Evolutionary conservation across 805 yeast species (phyloP).

Genomic region (Teunomyces stri): DNA sequence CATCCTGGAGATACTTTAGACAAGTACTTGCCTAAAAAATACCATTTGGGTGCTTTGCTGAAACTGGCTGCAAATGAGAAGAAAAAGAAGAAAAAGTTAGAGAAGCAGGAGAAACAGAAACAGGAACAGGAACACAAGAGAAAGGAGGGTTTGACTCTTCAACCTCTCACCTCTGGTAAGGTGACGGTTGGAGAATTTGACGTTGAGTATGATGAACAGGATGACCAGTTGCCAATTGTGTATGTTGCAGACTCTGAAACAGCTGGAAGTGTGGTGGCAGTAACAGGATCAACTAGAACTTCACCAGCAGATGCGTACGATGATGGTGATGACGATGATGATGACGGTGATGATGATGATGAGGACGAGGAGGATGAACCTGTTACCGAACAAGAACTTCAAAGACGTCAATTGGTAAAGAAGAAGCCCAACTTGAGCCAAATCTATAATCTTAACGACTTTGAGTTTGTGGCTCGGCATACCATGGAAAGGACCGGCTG

Average conservation of each 20-base stretch:
- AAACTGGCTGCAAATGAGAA: conserved; percentile 6
- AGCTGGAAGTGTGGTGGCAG: conserved; percentile 1
- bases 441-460: conserved; percentile 77
- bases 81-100: conserved; percentile 1
- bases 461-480: conserved; percentile 80
- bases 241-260: not conserved
- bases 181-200: conserved; percentile 34
- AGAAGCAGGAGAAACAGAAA: not conserved
- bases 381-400: conserved; percentile 23
- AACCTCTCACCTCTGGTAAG: not conserved
- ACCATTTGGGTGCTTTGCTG: conserved; percentile 36
- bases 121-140: not conserved
- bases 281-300: conserved; percentile 2
- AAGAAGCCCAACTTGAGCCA: conserved; percentile 67
- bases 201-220: conserved; percentile 45
- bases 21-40: conserved; percentile 52
- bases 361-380: conserved; percentile 39
- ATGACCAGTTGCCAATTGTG: conserved; percentile 24
- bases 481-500: conserved; percentile 77
- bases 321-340: conserved; percentile 4
- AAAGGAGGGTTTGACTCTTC: not conserved
- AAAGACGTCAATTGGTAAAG: conserved; percentile 22
- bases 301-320: conserved; percentile 1
- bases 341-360: conserved; percentile 23
- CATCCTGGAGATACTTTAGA: conserved; percentile 88